phyloP scores from a whole-genome alignment of 2,329 filamentous ascomycete species.

The Fusarium albosuccineum region DNA sequence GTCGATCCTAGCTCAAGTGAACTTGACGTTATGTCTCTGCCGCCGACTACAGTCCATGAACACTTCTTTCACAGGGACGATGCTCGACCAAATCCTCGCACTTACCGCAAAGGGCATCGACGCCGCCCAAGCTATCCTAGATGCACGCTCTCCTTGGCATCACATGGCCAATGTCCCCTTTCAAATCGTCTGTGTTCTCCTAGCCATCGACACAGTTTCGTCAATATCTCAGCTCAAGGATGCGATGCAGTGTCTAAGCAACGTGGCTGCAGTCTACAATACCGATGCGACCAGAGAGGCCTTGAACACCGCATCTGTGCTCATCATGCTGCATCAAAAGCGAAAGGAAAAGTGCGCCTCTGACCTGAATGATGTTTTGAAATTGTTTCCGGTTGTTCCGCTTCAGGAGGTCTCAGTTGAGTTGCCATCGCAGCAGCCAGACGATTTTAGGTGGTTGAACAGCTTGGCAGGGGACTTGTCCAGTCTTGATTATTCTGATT shows the following conservation, averaged over 20 bases:
- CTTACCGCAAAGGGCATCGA: constrained; percentile 60
- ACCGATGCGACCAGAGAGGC: constrained; percentile 65
- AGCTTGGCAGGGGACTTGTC: constrained; percentile 59
- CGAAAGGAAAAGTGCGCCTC: constrained; percentile 60
- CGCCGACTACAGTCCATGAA: constrained; percentile 66
- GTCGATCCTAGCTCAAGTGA: constrained; percentile 64
- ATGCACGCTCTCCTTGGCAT: constrained; percentile 65
- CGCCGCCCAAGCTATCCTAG: constrained; percentile 61
- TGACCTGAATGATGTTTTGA: constrained; percentile 54
- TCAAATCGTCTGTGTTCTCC: constrained; percentile 67
- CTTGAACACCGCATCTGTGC: constrained; percentile 65
- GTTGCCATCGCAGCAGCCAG: constrained; percentile 17
- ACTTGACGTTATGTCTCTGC: constrained; percentile 67
- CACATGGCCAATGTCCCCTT: constrained; percentile 72
- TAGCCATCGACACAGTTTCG: constrained; percentile 66
- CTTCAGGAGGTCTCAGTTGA: constrained; percentile 22
- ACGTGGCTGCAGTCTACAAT: constrained; percentile 58
- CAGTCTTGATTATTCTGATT: constrained; percentile 57
- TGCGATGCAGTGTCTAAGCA: constrained; percentile 62
- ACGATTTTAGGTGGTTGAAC: constrained; percentile 54
- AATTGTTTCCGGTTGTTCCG: constrained; percentile 47
- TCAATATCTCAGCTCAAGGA: constrained; percentile 62
- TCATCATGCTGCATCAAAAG: constrained; percentile 65
- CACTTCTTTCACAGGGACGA: constrained; percentile 56
- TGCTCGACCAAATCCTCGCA: constrained; percentile 61